These are phyloP conservation scores for Kluyveromyces sp. DNA, from an alignment of 1,139 yeast genomes.

Conservation along the genomic window DNA sequence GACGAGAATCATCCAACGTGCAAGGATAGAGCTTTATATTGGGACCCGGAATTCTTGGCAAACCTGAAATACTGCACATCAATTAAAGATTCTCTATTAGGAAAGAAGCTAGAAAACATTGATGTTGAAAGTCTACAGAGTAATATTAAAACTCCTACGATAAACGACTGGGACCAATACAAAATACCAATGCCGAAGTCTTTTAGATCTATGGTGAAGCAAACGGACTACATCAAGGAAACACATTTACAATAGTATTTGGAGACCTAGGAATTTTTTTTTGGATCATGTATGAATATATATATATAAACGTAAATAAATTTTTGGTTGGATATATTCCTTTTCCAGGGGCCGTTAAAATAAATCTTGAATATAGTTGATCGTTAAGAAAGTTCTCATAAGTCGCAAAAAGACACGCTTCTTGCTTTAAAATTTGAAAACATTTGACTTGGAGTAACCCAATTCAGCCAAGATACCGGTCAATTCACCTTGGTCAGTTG, in stretches of 20 bases:
- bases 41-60: conserved; percentile 42
- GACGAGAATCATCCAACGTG: conserved; percentile 24
- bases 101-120: background rate
- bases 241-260: background rate
- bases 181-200: background rate
- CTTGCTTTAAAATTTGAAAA: conserved; percentile 64
- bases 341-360: too few relatives aligned
- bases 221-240: conserved; percentile 8
- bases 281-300: too few relatives aligned
- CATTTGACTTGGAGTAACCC: conserved; percentile 82
- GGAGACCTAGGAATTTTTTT: background rate
- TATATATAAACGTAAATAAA: too few relatives aligned
- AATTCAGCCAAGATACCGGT: conserved; percentile 80
- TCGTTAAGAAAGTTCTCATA: too few relatives aligned
- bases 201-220: conserved; percentile 5
- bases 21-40: conserved; percentile 27
- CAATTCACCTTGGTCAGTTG: conserved; percentile 92
- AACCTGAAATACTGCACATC: conserved; percentile 32
- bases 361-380: too few relatives aligned
- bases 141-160: background rate
- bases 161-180: conserved; percentile 12
- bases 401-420: too few relatives aligned
- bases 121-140: conserved; percentile 3
- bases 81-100: background rate
- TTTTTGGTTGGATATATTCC: too few relatives aligned